These are phyloP conservation scores for Tillandsia fasciculata DNA, from an alignment of 176 grass and related monocot species.

Conservation along the genomic window DNA sequence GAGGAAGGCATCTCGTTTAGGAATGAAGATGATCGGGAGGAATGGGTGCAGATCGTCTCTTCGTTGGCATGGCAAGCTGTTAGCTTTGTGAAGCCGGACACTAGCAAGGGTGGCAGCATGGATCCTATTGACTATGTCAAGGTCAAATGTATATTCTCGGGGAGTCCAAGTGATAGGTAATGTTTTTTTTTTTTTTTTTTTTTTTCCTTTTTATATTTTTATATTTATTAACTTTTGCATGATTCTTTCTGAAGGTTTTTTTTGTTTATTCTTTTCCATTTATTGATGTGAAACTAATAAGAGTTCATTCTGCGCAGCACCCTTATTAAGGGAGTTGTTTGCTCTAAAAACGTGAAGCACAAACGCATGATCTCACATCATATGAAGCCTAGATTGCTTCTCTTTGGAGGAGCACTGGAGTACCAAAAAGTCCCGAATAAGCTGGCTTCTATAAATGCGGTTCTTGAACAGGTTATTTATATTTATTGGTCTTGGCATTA, in stretches of 20 bases:
- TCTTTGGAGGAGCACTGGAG: slow-evolving; percentile 79
- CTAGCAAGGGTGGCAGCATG: slow-evolving; percentile 83
- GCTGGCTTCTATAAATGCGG: slow-evolving; percentile 61
- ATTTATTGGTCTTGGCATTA: slow-evolving; percentile 13
- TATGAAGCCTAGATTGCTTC: slow-evolving; percentile 59
- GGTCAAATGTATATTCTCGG: slow-evolving; percentile 83
- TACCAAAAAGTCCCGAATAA: slow-evolving; percentile 75
- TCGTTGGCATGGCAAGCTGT: slow-evolving; percentile 75
- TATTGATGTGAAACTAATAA: slow-evolving; percentile 32
- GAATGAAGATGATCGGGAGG: slow-evolving; percentile 32
- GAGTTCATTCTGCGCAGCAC: slow-evolving; percentile 42
- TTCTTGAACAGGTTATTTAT: slow-evolving; percentile 63
- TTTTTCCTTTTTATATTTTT: not conserved
- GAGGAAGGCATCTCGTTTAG: slow-evolving; percentile 48
- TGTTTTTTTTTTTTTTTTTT: not conserved
- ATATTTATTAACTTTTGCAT: slow-evolving; percentile 4
- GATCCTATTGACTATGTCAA: slow-evolving; percentile 79
- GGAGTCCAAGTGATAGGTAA: slow-evolving; percentile 64
- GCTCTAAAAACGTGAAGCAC: slow-evolving; percentile 92
- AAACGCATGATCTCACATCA: slow-evolving; percentile 82
- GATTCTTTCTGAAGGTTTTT: slow-evolving; percentile 14
- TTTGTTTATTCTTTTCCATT: slow-evolving; percentile 5
- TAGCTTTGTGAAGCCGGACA: slow-evolving; percentile 84
- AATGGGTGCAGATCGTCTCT: slow-evolving; percentile 66
- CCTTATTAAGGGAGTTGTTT: slow-evolving; percentile 80